Evolutionary conservation across 2,329 filamentous ascomycete species (phyloP), one percentile per base, ranked within the genome.

Genomic region (Amphichorda felina): DNA sequence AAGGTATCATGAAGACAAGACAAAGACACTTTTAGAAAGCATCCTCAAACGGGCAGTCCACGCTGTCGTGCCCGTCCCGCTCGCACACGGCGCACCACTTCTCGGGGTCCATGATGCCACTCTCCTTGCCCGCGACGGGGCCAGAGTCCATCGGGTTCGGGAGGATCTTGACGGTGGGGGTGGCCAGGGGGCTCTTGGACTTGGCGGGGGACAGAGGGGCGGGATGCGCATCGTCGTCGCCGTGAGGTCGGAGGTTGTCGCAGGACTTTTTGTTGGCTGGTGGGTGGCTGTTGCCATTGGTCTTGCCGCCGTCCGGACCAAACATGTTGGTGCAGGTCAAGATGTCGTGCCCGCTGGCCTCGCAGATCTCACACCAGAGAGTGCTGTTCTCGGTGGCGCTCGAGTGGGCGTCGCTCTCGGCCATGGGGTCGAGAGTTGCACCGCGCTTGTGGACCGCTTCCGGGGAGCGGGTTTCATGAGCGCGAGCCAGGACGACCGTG

Each of bases 81-180:
- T 98, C 91, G 55, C 91, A 98, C 30, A 96, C 68, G 13, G 91
- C 91, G 59, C 91, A 98, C 91, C 91, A 98, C 61, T 94, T 95
- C 42, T 80, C 74, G 37, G 79, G 75, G 49, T 96, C 86, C 44
- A 89, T 68, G 32, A 84, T 63, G 1, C 82, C 82, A 37, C 78
- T 86, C 44, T 80, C 75, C 61, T 86, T 89, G 35, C 84, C 84
- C 4, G 83, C 80, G 17, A 85, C 71, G 2, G 83, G 79, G 2
- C 75, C 76, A 36, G 67, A 69, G 36, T 78, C 77, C 64, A 75
- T 72, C 7, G 69, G 71, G 48, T 76, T 79, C 4, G 75, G 73
- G 34, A 75, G 56, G 34, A 69, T 65, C 43, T 60, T 61, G 41
- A 66, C 56, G 9, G 70, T 56, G 38, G 48, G 59, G 22, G 48